Evolutionary conservation across 495 filamentous ascomycete genomes (phyloP), one percentile per base, ranked within the genome.

Genomic region (Articulospora tetracladia): DNA sequence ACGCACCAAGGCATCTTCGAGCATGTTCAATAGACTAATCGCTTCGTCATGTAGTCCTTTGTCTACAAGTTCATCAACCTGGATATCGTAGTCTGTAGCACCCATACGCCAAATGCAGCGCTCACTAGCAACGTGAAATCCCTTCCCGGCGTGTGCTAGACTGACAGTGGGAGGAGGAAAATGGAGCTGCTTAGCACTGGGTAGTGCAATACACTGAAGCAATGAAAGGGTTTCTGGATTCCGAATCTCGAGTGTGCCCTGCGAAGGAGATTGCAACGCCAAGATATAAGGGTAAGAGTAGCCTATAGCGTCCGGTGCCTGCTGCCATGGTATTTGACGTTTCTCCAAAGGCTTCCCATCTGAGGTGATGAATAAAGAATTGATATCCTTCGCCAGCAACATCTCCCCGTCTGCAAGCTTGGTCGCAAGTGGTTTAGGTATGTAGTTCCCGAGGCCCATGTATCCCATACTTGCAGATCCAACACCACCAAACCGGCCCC

Each of bases 271-370:
- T 68, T 96, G 93, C 3, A 99, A 78, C 1, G 92, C 89, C 36
- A 99, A 75, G 41, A 99, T 79, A 68, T 97, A 99, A 0, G 94
- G 94, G 67, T 99, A 97, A 44, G 91, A 95, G 68, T 97, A 98
- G 41, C 93, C 95, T 54, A 99, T 84, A 48, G 87, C 83, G 60
- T 96, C 92, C 1, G 94, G 95, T 0, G 92, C 92, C 53, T 85
- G 78, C 27, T 86, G 82, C 94, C 94, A 99, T 11, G 91, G 92
- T 26, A 98, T 84, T 73, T 97, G 93, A 44, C 90, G 81, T 67
- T 91, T 88, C 20, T 93, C 89, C 1, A 96, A 69, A 0, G 92
- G 80, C 58, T 90, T 92, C 1, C 92, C 95, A 8, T 92, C 80
- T 24, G 83, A 80, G 58, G 96, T 86, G 59, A 96, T 89, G 65